Conservation (phyloP, 78 protist genomes). For the Planoprotostelium fungivorum region DNA sequence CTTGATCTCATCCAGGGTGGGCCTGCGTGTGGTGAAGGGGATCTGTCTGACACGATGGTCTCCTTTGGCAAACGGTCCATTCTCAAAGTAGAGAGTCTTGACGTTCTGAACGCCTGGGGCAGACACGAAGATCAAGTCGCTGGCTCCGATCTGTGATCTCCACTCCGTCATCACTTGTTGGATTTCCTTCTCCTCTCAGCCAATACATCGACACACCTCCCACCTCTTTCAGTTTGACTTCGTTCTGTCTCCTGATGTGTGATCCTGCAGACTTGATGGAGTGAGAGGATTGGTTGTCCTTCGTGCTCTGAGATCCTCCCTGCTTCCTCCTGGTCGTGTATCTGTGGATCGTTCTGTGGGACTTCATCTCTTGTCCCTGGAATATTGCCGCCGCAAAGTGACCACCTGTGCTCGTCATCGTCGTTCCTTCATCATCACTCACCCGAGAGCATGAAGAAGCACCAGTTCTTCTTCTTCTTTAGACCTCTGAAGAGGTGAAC, state of each 20-base stretch:
- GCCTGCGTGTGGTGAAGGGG: constrained; percentile 53
- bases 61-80: constrained; percentile 6
- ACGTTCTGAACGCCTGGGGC: constrained; percentile 44
- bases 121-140: constrained; percentile 25
- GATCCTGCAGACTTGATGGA: constrained; percentile 42
- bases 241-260: constrained; percentile 35
- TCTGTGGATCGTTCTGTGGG: constrained; percentile 69
- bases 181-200: neutral
- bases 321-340: constrained; percentile 72
- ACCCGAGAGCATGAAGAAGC: neutral
- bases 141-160: constrained; percentile 16
- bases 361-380: neutral
- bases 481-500: constrained; percentile 1
- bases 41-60: constrained; percentile 22
- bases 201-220: neutral
- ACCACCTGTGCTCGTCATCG: constrained; percentile 34
- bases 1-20: constrained; percentile 34
- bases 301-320: constrained; percentile 65
- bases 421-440: constrained; percentile 12
- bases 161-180: constrained; percentile 4
- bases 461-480: neutral
- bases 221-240: constrained; percentile 36
- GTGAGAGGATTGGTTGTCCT: constrained; percentile 34
- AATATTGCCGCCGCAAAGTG: constrained; percentile 46
- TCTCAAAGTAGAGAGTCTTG: constrained; percentile 22